Base-by-base conservation (phyloP, 768 basidiomycete genomes). In the Termitomyces sp. region DNA sequence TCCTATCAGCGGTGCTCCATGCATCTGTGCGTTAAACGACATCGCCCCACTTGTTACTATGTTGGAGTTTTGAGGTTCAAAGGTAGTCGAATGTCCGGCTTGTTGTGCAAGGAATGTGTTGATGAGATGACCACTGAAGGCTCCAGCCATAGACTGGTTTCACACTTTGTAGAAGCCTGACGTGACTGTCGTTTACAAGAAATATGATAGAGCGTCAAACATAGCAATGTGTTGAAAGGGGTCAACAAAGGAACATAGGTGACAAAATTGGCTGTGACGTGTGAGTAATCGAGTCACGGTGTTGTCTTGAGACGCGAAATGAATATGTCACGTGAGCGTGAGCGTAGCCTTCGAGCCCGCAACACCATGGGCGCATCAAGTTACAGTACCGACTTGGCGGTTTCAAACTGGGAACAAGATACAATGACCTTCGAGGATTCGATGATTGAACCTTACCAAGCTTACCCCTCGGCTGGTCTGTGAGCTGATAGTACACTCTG, bases 1-100 rank as follows among this genome's bases (percentile, higher is more conserved):
- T n/a, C 50, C 60, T 16, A 55, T 28, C 16, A 38, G 51, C 52
- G 68, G 71, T 1, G 74, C 72, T 16, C 86, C 86, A 62, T 89
- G 87, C 77, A 83, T 81, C 40, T 71, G 73, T 8, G 85, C 70
- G 57, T 82, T 79, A 69, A 87, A 90, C 5, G 86, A 82, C 76
- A 87, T 80, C 23, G 81, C 68, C 5, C 85, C 87, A 68, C 77
- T 75, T 20, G 75, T 78, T 30, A 79, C 64, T 20, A 87, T 71
- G 13, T 72, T 60, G 30, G 72, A 43, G 64, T 64, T 68, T 50
- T 69, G 35, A 61, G 59, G 14, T 59, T 61, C 55, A 56, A 65
- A 55, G 49, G 41, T 66, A 20, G 28, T 61, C 55, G 57, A 57
- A 64, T n/a, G 51, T 43, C 56, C 61, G 18, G 66, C 55, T 56